Conservation (phyloP, 164 flowering plant genomes). For the Houttuynia cordata region DNA sequence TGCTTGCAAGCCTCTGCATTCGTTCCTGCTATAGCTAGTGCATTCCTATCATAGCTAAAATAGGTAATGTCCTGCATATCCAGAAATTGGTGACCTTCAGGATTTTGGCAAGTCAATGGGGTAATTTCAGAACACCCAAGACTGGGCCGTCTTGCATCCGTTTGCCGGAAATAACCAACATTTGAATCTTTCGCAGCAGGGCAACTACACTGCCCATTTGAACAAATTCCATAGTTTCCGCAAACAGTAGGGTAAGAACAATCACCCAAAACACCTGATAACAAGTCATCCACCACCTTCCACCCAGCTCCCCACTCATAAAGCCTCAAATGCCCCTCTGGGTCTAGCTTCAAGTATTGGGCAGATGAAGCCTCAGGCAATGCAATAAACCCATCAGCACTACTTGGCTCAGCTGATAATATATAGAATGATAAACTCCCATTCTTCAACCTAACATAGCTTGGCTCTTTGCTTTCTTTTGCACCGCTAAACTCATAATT, state of each 20-base stretch:
- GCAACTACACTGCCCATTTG: neutral
- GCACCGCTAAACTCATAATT: neutral
- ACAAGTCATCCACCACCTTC: constrained; percentile 3
- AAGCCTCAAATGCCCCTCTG: constrained; percentile 25
- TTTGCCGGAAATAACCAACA: constrained; percentile 8
- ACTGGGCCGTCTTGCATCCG: constrained; percentile 8
- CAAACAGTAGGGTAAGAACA: neutral
- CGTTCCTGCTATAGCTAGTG: neutral
- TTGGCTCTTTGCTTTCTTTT: neutral
- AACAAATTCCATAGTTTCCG: neutral
- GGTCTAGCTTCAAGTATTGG: constrained; percentile 18
- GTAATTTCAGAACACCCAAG: constrained; percentile 12
- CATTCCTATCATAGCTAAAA: neutral
- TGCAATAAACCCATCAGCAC: neutral
- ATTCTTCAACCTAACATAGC: constrained; percentile 11
- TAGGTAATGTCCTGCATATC: neutral
- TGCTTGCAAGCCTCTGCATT: neutral
- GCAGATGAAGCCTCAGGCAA: neutral
- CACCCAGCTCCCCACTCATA: constrained; percentile 12
- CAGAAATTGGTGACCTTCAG: neutral
- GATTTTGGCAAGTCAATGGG: constrained; percentile 2
- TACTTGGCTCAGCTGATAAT: constrained; percentile 4
- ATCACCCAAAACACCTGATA: neutral
- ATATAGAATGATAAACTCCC: constrained; percentile 10
- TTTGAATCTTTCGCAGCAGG: neutral